phyloP scores from a whole-genome alignment of 805 yeast species.

The Hanseniaspora mollemarum region DNA sequence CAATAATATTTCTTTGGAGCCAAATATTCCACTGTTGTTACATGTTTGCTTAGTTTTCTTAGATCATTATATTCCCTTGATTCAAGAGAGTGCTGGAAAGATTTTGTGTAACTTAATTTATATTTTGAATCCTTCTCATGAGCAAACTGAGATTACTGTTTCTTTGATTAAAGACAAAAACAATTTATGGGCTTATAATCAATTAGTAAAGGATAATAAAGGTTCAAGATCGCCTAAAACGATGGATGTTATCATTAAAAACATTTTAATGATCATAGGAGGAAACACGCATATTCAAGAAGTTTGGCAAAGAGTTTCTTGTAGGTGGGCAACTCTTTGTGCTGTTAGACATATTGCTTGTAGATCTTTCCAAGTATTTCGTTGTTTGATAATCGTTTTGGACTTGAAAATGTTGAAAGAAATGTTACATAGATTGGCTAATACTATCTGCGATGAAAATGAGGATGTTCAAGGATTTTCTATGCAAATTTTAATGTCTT shows the following conservation, averaged over 20 bases:
- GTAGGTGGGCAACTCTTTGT: conserved; percentile 94
- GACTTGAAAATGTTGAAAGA: conserved; percentile 85
- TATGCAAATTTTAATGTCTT: conserved; percentile 91
- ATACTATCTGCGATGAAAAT: conserved; percentile 82
- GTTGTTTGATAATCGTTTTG: conserved; percentile 67
- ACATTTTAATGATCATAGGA: conserved; percentile 47
- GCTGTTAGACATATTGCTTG: conserved; percentile 96
- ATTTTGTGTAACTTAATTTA: conserved; percentile 63
- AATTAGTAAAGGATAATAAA: conserved; percentile 58
- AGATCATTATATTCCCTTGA: conserved; percentile 76
- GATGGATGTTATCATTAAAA: conserved; percentile 66
- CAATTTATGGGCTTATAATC: conserved; percentile 74
- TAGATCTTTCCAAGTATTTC: conserved; percentile 83
- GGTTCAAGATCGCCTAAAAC: conserved; percentile 77
- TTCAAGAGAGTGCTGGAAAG: conserved; percentile 74
- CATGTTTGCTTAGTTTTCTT: conserved; percentile 71
- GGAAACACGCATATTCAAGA: conserved; percentile 46
- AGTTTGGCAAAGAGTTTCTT: conserved; percentile 75
- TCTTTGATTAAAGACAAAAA: conserved; percentile 43
- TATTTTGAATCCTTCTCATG: conserved; percentile 43
- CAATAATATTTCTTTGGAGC: conserved; percentile 50
- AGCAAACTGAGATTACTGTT: conserved; percentile 46
- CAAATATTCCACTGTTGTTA: conserved; percentile 56
- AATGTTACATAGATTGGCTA: conserved; percentile 84
- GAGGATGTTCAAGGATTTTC: conserved; percentile 91